Percentiles rank a stretch among this genome's conserved stretches.
These are phyloP conservation scores for Xylaria castorea DNA, from an alignment of 495 filamentous ascomycete genomes.

Conservation along the genomic window DNA sequence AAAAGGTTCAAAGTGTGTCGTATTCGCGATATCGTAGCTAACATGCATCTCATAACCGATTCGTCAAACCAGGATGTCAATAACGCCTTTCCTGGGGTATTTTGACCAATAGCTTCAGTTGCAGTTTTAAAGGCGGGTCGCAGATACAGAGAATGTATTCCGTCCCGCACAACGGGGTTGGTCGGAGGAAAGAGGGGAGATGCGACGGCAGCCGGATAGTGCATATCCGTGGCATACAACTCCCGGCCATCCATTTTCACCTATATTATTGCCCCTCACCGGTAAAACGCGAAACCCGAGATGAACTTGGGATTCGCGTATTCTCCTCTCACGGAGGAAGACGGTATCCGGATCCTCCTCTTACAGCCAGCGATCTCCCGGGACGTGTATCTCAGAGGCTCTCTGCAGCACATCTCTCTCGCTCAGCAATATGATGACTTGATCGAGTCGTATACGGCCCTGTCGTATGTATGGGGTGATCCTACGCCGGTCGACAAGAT, in stretches of 20 bases:
- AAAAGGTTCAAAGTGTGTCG: too few relatives aligned
- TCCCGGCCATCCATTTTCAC: not conserved
- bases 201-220: not conserved
- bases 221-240: not conserved
- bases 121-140: not conserved
- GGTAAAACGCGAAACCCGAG: not conserved
- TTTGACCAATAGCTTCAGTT: not conserved
- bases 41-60: too few relatives aligned
- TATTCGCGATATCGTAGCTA: too few relatives aligned
- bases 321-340: not conserved
- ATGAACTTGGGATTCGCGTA: not conserved
- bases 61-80: too few relatives aligned
- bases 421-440: slow-evolving; percentile 29
- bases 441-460: slow-evolving; percentile 35
- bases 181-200: too few relatives aligned
- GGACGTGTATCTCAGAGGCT: slow-evolving; percentile 28
- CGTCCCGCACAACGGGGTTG: too few relatives aligned
- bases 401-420: slow-evolving; percentile 34
- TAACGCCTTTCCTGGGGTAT: not conserved
- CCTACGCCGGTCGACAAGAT: slow-evolving; percentile 9
- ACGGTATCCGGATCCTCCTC: slow-evolving; percentile 24
- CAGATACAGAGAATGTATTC: not conserved
- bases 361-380: slow-evolving; percentile 24
- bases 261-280: not conserved
- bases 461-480: slow-evolving; percentile 44